These are phyloP conservation scores for Syzygium jambos DNA, from an alignment of 345 rosid species.

Conservation along the genomic window DNA sequence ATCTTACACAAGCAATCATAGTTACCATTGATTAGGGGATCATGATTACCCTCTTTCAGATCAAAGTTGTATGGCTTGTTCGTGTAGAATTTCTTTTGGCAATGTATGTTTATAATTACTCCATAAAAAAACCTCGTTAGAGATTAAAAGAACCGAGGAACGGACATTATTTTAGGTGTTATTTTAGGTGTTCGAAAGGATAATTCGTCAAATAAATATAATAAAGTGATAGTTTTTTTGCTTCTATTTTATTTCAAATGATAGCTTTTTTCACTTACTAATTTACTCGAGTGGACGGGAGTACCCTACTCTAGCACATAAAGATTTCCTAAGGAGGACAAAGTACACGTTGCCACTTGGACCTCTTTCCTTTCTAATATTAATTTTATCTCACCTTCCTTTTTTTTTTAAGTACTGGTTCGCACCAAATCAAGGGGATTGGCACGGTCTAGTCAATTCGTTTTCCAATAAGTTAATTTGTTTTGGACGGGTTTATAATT, in stretches of 20 bases:
- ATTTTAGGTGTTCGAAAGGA: no score
- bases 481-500: fast-evolving
- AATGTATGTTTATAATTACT: background rate
- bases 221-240: no score
- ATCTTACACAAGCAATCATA: background rate
- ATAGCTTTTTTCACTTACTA: no score
- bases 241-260: no score
- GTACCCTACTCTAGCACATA: background rate
- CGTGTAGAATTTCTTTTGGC: background rate
- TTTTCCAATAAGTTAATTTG: background rate
- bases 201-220: no score
- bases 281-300: no score
- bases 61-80: background rate
- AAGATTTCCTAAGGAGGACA: background rate
- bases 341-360: background rate
- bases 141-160: background rate
- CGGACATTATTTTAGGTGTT: no score
- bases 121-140: background rate
- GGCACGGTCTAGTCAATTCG: no score
- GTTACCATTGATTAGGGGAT: background rate
- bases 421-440: background rate
- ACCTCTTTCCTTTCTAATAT: no score
- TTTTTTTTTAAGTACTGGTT: no score
- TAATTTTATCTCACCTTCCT: no score
- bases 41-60: background rate